These are phyloP conservation scores for Ogataea ramenticola DNA, from an alignment of 805 yeast species.

Conservation along the genomic window DNA sequence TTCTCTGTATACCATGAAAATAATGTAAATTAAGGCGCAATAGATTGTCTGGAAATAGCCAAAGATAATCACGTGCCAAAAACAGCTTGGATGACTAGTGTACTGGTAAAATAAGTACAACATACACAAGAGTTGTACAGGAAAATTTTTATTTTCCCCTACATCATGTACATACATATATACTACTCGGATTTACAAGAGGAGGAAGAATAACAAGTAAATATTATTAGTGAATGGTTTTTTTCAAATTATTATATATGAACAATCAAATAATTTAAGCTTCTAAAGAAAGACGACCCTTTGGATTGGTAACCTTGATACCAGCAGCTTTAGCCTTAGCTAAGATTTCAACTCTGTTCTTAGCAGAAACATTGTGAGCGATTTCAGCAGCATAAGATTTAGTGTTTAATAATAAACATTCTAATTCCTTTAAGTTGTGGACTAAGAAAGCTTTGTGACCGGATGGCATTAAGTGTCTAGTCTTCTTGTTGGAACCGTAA, in stretches of 20 bases:
- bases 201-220: no score
- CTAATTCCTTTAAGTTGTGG: slow-evolving; percentile 88
- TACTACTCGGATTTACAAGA: no score
- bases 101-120: no score
- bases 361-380: slow-evolving; percentile 97
- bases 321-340: slow-evolving; percentile 98
- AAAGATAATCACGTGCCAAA: no score
- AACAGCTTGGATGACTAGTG: no score
- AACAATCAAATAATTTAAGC: slow-evolving; percentile 50
- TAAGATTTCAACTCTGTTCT: slow-evolving; percentile 94
- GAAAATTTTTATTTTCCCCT: no score
- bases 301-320: slow-evolving; percentile 97
- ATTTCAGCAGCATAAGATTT: slow-evolving; percentile 99
- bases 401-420: slow-evolving; percentile 93
- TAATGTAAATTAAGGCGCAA: no score
- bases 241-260: neutral
- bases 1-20: no score
- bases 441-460: slow-evolving; percentile 98
- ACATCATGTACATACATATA: no score
- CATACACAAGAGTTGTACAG: no score
- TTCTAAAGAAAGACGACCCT: slow-evolving; percentile 97
- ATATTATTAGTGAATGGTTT: neutral
- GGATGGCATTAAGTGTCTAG: slow-evolving; percentile 90
- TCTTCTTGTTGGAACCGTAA: slow-evolving; percentile 99
- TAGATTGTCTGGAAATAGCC: no score